phyloP scores from a whole-genome alignment of 169 alveolate genomes.

The Eimeria brunetti region DNA sequence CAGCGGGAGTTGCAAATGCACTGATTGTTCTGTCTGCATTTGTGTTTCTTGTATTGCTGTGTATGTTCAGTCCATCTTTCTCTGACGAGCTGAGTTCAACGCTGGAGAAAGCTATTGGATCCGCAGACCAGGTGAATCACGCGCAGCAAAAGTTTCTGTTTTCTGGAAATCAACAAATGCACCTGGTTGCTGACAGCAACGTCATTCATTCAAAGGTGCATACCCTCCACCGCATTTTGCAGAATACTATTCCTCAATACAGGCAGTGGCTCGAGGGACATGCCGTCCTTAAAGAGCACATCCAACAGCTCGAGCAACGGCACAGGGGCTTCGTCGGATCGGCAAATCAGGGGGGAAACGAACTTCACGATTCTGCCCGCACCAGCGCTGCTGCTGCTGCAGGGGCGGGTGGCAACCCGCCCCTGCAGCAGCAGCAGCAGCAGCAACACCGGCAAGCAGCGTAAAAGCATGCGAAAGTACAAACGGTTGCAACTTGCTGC shows the following conservation, averaged over 20 bases:
- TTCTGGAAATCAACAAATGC: conserved; percentile 33
- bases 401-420: too few relatives aligned
- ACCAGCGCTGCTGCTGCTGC: conserved; percentile 2
- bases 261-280: conserved; percentile 62
- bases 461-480: conserved; percentile 36
- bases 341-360: neutral
- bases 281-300: conserved; percentile 16
- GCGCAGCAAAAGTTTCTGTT: conserved; percentile 54
- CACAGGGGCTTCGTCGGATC: conserved; percentile 8
- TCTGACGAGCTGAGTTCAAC: conserved; percentile 48
- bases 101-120: conserved; percentile 32
- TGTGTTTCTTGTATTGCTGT: neutral
- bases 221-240: conserved; percentile 24
- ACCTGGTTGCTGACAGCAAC: conserved; percentile 60
- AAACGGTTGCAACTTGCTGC: conserved; percentile 25
- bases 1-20: too few relatives aligned
- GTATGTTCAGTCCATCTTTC: conserved; percentile 18
- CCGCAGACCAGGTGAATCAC: conserved; percentile 36
- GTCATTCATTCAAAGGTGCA: conserved; percentile 43
- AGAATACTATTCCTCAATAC: neutral
- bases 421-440: conserved; percentile 15
- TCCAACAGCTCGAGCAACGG: conserved; percentile 55
- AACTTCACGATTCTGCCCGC: neutral
- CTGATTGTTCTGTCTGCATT: neutral
- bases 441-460: conserved; percentile 44